Conservation (phyloP, 768 basidiomycete genomes). For the Amanita rimosa region DNA sequence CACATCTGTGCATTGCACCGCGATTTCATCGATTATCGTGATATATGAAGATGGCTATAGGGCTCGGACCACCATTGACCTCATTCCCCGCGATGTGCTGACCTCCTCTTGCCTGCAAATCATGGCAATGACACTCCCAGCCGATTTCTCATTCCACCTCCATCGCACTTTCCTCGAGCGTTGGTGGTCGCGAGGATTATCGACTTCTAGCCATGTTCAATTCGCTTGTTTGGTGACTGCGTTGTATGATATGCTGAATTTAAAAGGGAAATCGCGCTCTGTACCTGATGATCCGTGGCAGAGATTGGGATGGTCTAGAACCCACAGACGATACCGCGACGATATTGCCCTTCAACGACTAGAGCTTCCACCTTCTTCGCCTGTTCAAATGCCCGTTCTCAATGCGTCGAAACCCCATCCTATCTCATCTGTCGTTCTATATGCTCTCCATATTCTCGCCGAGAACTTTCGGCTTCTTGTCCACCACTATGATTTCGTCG, state of each 20-base stretch:
- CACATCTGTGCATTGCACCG: conserved; percentile 33
- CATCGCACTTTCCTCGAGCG: conserved; percentile 43
- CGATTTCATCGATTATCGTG: conserved; percentile 41
- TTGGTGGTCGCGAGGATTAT: conserved; percentile 41
- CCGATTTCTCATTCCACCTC: conserved; percentile 41
- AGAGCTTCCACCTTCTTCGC: conserved; percentile 17
- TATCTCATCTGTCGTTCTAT: conserved; percentile 47
- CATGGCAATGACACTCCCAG: conserved; percentile 50
- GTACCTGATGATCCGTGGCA: conserved; percentile 31
- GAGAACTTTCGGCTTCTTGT: conserved; percentile 57
- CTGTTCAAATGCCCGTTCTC: conserved; percentile 12
- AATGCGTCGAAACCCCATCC: conserved; percentile 23
- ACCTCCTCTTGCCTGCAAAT: conserved; percentile 49
- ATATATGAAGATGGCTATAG: conserved; percentile 39
- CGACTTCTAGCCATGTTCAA: conserved; percentile 34
- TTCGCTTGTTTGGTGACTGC: conserved; percentile 46
- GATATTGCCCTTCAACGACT: conserved; percentile 46
- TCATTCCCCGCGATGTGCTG: conserved; percentile 43
- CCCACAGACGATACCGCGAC: conserved; percentile 39
- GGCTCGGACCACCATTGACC: conserved; percentile 38
- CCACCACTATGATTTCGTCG: conserved; percentile 42
- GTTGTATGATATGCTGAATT: conserved; percentile 35
- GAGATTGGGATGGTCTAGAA: conserved; percentile 29
- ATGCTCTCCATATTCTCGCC: conserved; percentile 70
- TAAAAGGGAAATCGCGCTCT: conserved; percentile 15